Conservation (phyloP, 75 land plant species). For the Picea glauca region DNA sequence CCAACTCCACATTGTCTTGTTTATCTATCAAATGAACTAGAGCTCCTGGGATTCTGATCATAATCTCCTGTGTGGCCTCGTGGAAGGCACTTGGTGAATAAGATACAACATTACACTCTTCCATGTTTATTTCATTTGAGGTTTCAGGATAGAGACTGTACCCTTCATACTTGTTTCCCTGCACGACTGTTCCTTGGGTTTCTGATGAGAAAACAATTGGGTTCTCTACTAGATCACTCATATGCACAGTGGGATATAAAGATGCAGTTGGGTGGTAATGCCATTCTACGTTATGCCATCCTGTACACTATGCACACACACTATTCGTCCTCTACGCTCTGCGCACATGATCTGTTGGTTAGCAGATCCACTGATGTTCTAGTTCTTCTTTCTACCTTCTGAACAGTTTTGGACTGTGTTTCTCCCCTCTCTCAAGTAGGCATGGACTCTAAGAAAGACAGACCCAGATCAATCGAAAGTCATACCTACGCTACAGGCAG, state of each 20-base stretch:
- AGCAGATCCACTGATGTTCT: no score
- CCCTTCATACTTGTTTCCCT: background rate
- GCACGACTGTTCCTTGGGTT: background rate
- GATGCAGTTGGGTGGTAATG: background rate
- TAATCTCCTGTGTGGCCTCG: slow-evolving; percentile 32
- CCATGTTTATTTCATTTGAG: no score
- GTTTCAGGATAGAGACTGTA: background rate
- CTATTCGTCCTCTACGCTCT: no score
- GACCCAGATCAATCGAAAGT: no score
- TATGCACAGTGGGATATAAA: background rate
- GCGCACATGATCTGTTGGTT: no score
- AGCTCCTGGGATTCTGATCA: slow-evolving; percentile 55
- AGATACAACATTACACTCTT: background rate
- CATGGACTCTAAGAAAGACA: no score
- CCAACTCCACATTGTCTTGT: slow-evolving; percentile 57
- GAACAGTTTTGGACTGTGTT: no score
- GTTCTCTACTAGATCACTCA: no score
- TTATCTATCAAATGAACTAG: slow-evolving; percentile 69
- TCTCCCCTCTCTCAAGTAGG: no score
- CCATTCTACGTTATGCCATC: background rate
- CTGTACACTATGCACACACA: no score
- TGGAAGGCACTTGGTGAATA: slow-evolving; percentile 19
- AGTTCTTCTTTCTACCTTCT: no score
- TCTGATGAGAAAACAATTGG: background rate
- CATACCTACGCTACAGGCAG: no score